These are phyloP conservation scores for Verruconis gallopava DNA, from an alignment of 2,329 filamentous ascomycete species.

Conservation along the genomic window DNA sequence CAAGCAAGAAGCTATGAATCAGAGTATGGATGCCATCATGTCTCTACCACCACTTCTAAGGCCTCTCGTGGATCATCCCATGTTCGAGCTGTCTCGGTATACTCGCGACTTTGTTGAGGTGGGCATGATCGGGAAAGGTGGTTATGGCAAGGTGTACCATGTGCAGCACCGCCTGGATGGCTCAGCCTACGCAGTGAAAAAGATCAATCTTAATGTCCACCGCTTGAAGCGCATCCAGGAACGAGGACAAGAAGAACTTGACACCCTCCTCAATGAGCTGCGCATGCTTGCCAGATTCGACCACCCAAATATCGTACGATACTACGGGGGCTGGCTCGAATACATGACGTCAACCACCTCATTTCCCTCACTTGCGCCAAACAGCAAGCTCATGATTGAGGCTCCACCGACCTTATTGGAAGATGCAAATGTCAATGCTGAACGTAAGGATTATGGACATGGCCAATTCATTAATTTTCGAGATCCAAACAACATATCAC, in stretches of 20 bases:
- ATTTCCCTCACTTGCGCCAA: not conserved
- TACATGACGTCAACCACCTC: not conserved
- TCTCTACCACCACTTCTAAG: slow-evolving; percentile 6
- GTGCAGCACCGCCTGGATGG: slow-evolving; percentile 49
- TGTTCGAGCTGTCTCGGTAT: slow-evolving; percentile 30
- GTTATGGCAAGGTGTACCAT: slow-evolving; percentile 52
- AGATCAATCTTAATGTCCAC: slow-evolving; percentile 43
- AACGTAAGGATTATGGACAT: not conserved
- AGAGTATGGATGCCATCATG: not conserved
- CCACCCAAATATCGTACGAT: slow-evolving; percentile 54
- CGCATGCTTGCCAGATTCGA: slow-evolving; percentile 48
- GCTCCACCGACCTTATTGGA: not conserved
- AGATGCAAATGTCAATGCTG: not conserved
- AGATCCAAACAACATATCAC: not conserved
- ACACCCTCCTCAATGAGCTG: slow-evolving; percentile 46
- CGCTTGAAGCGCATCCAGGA: slow-evolving; percentile 39
- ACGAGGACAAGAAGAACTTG: slow-evolving; percentile 39
- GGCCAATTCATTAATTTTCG: not conserved
- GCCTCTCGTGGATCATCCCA: slow-evolving; percentile 12
- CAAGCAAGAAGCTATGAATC: not conserved
- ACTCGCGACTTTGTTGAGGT: slow-evolving; percentile 40
- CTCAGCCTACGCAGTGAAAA: slow-evolving; percentile 52
- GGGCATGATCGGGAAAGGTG: slow-evolving; percentile 47
- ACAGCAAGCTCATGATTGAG: not conserved
- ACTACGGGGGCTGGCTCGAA: slow-evolving; percentile 54